Evolutionary conservation across 208 protist species (phyloP), one percentile per base, ranked within the genome.

Genomic region (Crithidia expoeki): DNA sequence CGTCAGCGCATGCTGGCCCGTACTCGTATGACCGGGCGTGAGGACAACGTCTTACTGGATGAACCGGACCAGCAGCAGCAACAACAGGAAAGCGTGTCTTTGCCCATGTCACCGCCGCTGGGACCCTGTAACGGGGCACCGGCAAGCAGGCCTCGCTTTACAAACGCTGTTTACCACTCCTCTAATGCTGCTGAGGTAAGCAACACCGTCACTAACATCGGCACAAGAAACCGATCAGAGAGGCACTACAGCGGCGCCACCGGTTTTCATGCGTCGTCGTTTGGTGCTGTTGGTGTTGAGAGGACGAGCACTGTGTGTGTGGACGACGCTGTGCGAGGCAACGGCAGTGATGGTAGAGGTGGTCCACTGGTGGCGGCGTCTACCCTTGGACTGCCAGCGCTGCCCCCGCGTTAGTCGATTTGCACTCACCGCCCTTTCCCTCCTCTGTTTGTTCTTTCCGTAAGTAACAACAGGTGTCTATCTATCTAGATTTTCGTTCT

Each of bases 1-100:
- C 79, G 82, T 28, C 87, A 91, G 30, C 83, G 90, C 7, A 78
- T 93, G 72, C 59, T 93, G 65, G 76, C 80, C n/a, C 72, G 82
- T 16, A 84, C 85, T 32, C 73, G 78, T 10, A 42, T 62, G 36
- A 81, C 50, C 5, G 51, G 67, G 0, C 79, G 79, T 19, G 79
- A 89, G 42, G 79, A 76, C 6, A 72, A 87, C 38, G 61, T 77
- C 52, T 53, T 80, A 67, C 80, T 90, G 32, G 67, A 68, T 25
- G 56, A 46, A 28, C 46, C 61, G 27, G 65, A 74, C 53, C 21
- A 30, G 61, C 9, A 32, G 47, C 23, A n/a, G 51, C 36, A 42
- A 12, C 36, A 42, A 12, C 12, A 16, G 36, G 36, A 42, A 12
- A 42, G 12, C 36, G 36, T 12, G 36, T 42, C 36, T 9, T 64